phyloP scores from a whole-genome alignment of 2,329 filamentous ascomycete species.

The Magnaporthiopsis incrustans region DNA sequence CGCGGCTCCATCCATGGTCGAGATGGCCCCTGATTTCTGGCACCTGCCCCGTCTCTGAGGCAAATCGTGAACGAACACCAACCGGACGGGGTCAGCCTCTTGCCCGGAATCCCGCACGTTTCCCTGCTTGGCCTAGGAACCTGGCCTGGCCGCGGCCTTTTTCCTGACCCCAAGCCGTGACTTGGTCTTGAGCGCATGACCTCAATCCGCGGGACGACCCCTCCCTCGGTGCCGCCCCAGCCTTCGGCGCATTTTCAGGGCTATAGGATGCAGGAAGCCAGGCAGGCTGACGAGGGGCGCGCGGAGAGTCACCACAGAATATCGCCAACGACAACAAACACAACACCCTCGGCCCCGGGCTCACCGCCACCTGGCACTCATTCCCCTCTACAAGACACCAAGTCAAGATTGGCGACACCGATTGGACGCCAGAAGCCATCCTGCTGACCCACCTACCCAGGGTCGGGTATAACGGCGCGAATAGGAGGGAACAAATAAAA shows the following conservation, averaged over 20 bases:
- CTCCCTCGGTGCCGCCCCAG: not conserved
- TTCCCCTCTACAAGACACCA: not conserved
- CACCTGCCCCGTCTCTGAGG: not conserved
- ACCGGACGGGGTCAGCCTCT: not conserved
- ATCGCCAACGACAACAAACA: not conserved
- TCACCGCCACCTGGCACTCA: not conserved
- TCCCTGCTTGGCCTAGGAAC: not conserved
- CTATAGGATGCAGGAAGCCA: not conserved
- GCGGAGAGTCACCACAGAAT: not conserved
- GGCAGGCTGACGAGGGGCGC: not conserved
- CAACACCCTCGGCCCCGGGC: not conserved
- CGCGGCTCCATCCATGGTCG: not conserved
- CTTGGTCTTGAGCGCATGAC: not conserved
- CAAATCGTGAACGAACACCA: not conserved
- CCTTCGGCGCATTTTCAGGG: not conserved
- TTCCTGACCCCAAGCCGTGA: no score
- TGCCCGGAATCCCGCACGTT: not conserved
- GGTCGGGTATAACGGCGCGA: not conserved
- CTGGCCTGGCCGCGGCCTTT: no score
- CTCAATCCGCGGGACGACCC: not conserved
- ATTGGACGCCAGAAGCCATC: not conserved
- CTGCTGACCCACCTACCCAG: not conserved
- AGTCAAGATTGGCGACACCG: not conserved
- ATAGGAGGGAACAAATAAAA: not conserved
- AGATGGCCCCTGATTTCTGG: not conserved